Base-by-base conservation (phyloP, 176 grass and related monocot species). In the Bromus sterilis region DNA sequence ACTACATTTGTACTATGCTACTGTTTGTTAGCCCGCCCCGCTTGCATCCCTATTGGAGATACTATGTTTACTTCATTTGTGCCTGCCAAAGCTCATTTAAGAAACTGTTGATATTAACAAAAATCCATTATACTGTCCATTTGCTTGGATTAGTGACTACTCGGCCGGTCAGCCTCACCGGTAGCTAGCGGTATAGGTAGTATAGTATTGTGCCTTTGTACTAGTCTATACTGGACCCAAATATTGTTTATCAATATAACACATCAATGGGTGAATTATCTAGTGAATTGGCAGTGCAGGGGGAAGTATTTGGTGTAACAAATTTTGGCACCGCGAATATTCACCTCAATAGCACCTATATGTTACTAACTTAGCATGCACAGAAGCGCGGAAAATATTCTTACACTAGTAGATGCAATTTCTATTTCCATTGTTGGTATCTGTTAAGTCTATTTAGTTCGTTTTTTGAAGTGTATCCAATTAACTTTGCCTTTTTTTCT, bases 401-500 rank as follows among this genome's bases (percentile, higher is more conserved):
- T 80, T 42, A 26, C 21, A 48, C 40, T 42, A 25, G 26, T 53
- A 75, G 33, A 86, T 68, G 15, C 11, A 76, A 7, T 56, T 41
- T 67, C 59, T 81, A 21, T 68, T 81, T 2, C 2, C 14, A 80
- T 16, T 81, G 39, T 78, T 69, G 46, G 40, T 26, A 21, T 72
- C 39, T 16, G n/a, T 70, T 86, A 7, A 80, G 28, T 75, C 64
- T 31, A 82, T 46, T 4, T 71, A 46, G 56, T 76, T 37, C 62
- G 29, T n/a, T 31, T 40, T 69, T 41, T 78, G n/a, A n/a, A n/a
- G n/a, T 72, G 73, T 51, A 41, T 39, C 18, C 33, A 26, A 15
- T 74, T 80, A 75, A 57, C 5, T 53, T 80, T 3, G 31, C 29
- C 41, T 85, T 4, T 48, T 70, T 61, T 80, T n/a, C 49, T 56